phyloP scores from a whole-genome alignment of 176 grass and related monocot species.

The Oryza australiensis region DNA sequence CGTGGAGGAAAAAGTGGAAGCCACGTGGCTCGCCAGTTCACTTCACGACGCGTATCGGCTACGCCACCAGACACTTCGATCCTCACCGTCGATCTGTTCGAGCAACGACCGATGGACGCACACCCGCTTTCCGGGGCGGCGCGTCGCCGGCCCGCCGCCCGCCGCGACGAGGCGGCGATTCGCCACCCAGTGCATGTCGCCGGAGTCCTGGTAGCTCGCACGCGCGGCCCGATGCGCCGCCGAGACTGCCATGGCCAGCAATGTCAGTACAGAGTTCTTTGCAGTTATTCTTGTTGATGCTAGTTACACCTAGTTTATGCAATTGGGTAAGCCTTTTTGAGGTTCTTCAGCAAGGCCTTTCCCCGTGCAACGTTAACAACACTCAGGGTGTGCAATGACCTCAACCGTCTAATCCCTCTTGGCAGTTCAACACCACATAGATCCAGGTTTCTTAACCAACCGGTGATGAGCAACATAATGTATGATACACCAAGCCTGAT shows the following conservation, averaged over 20 bases:
- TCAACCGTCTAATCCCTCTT: neutral
- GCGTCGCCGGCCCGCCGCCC: too few relatives aligned
- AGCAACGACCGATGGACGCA: too few relatives aligned
- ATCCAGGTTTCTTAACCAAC: neutral
- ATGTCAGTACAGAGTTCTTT: neutral
- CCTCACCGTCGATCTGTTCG: too few relatives aligned
- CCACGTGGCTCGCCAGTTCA: slow-evolving; percentile 28
- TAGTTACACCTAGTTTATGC: neutral
- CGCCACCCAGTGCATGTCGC: too few relatives aligned
- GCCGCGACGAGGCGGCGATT: too few relatives aligned
- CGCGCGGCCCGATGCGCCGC: too few relatives aligned
- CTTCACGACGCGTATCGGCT: neutral
- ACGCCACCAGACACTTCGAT: neutral
- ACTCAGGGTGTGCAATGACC: neutral
- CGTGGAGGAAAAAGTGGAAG: slow-evolving; percentile 6
- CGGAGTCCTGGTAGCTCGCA: too few relatives aligned
- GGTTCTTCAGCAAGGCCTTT: neutral
- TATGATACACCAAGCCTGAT: too few relatives aligned
- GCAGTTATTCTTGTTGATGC: slow-evolving; percentile 16
- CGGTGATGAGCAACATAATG: too few relatives aligned
- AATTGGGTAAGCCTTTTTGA: slow-evolving; percentile 3
- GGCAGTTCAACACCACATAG: neutral
- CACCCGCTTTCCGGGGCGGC: too few relatives aligned
- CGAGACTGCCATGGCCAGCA: too few relatives aligned
- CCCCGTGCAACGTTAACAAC: neutral